These are phyloP conservation scores for Agrocybe pediades DNA, from an alignment of 768 basidiomycete genomes.

Conservation along the genomic window DNA sequence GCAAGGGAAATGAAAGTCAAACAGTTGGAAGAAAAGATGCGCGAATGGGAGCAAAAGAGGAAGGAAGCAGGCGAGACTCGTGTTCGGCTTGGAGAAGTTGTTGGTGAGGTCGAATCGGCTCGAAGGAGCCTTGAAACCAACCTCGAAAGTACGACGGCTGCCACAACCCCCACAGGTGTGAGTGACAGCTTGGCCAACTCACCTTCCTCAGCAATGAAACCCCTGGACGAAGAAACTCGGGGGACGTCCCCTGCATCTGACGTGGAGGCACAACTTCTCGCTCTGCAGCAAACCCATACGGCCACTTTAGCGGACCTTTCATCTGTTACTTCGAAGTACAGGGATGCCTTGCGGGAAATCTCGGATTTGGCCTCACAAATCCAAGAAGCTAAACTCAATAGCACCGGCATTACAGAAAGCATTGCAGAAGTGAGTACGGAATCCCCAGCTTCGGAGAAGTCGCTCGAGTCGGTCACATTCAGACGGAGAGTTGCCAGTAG, in stretches of 20 bases:
- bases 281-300: conserved; percentile 81
- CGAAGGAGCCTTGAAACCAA: conserved; percentile 64
- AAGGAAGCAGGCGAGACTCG: conserved; percentile 69
- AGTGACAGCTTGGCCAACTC: conserved; percentile 15
- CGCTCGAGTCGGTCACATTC: conserved; percentile 37
- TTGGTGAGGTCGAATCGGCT: conserved; percentile 70
- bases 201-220: conserved; percentile 26
- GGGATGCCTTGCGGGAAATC: conserved; percentile 88
- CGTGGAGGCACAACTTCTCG: conserved; percentile 63
- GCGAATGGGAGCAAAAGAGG: conserved; percentile 75
- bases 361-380: conserved; percentile 92
- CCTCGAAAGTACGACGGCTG: conserved; percentile 30
- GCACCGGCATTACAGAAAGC: conserved; percentile 36
- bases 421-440: conserved; percentile 23
- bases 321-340: conserved; percentile 78
- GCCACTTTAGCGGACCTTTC: conserved; percentile 81
- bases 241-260: conserved; percentile 32
- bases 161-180: conserved; percentile 24
- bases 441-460: conserved; percentile 46
- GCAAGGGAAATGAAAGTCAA: conserved; percentile 75
- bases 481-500: conserved; percentile 56
- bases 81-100: conserved; percentile 64
- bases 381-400: conserved; percentile 78
- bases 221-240: conserved; percentile 13
- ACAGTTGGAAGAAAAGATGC: conserved; percentile 77